Conservation (phyloP, 2,329 filamentous ascomycete species). For the Talaromyces sp. region DNA sequence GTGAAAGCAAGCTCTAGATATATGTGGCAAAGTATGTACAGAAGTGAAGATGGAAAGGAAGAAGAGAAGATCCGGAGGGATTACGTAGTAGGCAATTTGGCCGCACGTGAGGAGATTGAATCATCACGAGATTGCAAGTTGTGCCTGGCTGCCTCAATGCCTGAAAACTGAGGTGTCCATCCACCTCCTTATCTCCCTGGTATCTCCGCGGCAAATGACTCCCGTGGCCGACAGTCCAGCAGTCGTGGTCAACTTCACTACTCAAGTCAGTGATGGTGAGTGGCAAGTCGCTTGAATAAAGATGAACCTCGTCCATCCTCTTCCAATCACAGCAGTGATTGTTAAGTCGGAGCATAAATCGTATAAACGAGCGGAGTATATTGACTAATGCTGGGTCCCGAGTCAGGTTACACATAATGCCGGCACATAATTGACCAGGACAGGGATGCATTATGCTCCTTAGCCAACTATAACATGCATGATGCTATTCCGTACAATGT, state of each 20-base stretch:
- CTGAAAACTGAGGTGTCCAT: neutral
- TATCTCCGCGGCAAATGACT: neutral
- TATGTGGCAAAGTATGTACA: neutral
- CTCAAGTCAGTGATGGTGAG: no score
- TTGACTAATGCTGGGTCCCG: neutral
- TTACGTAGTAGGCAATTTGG: neutral
- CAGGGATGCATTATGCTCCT: neutral
- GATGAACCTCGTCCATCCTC: no score
- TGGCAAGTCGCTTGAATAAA: no score
- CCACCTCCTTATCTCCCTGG: neutral
- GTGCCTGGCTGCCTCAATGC: neutral
- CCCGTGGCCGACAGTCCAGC: no score
- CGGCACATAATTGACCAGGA: neutral
- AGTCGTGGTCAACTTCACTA: no score
- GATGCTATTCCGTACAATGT: neutral
- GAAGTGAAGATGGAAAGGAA: neutral
- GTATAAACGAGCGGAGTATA: neutral
- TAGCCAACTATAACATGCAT: neutral
- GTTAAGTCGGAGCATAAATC: neutral
- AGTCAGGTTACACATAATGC: neutral
- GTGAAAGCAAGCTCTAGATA: neutral
- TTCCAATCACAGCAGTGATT: neutral
- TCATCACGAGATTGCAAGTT: neutral
- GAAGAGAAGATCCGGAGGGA: neutral
- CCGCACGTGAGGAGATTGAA: slow-evolving; percentile 1